These are phyloP conservation scores for Cardamine chenopodiifolia DNA, from an alignment of 345 rosid genomes.

Conservation along the genomic window DNA sequence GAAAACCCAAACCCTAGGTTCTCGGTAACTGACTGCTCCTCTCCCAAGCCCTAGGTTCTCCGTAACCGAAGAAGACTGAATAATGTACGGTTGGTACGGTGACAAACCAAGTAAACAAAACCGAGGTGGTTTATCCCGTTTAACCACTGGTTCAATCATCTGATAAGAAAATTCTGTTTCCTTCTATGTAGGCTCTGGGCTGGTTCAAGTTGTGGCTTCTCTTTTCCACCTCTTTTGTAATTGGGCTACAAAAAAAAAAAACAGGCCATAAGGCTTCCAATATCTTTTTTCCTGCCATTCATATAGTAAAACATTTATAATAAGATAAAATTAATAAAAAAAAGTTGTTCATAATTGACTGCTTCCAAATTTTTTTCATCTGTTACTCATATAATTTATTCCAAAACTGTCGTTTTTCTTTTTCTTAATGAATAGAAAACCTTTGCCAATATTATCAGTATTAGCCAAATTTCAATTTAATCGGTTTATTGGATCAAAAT, in stretches of 20 bases:
- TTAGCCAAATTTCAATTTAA: not conserved
- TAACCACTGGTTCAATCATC: not conserved
- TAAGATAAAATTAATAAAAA: too few species aligned
- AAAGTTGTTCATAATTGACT: not conserved
- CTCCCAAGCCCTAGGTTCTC: slow-evolving; percentile 7
- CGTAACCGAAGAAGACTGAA: not conserved
- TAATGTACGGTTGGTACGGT: not conserved
- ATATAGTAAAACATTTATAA: not conserved
- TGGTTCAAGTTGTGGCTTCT: not conserved
- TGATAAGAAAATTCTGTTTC: not conserved
- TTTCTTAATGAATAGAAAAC: not conserved
- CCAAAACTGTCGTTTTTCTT: not conserved
- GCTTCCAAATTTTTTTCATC: too few species aligned
- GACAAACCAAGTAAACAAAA: slow-evolving; percentile 3
- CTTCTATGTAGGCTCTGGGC: not conserved
- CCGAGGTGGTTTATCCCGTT: not conserved
- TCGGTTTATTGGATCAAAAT: not conserved
- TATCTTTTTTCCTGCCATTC: not conserved
- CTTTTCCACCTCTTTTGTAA: not conserved
- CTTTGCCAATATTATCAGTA: not conserved
- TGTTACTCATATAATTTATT: too few species aligned
- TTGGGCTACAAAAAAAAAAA: not conserved
- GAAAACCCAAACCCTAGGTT: slow-evolving; percentile 20
- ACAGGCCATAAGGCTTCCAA: not conserved
- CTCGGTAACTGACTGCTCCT: not conserved